Percentiles rank a stretch among this genome's conserved stretches.
phyloP scores from a whole-genome alignment of 139 green algal species.

The Closterium sp. region DNA sequence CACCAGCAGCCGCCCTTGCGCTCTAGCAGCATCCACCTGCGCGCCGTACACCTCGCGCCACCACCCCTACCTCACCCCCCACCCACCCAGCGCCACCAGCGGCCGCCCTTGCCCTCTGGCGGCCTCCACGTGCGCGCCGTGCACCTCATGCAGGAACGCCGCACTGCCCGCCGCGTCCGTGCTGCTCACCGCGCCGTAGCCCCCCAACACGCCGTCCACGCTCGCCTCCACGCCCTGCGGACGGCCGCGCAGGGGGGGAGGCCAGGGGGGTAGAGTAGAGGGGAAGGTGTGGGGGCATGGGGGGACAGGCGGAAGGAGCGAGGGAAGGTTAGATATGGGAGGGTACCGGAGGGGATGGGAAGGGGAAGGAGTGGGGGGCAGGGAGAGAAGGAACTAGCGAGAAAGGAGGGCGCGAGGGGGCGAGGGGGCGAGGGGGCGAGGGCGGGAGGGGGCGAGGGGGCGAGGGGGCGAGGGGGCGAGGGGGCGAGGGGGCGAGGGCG shows the following conservation, averaged over 20 bases:
- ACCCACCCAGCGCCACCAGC: constrained; percentile 13
- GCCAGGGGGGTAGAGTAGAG: background rate
- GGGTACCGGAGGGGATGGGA: no score
- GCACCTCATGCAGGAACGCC: constrained; percentile 35
- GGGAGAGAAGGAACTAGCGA: background rate
- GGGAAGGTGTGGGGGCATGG: no score
- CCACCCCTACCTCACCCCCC: no score
- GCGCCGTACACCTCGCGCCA: no score
- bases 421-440: background rate
- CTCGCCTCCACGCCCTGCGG: constrained; percentile 35
- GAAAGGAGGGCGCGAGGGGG: background rate
- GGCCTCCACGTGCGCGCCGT: constrained; percentile 13
- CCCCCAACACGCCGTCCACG: constrained; percentile 54
- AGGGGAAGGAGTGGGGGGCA: background rate
- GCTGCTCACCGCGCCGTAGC: constrained; percentile 73
- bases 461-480: background rate
- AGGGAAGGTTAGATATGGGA: no score
- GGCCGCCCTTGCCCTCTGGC: background rate
- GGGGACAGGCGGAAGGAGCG: no score
- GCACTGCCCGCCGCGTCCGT: constrained; percentile 65
- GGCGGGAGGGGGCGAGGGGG: no score
- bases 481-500: background rate
- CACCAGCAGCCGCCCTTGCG: no score
- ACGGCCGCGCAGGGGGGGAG: background rate
- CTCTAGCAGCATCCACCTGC: no score